Base-by-base conservation (phyloP, 1,284 basidiomycete species). In the Volvariella surrecta region DNA sequence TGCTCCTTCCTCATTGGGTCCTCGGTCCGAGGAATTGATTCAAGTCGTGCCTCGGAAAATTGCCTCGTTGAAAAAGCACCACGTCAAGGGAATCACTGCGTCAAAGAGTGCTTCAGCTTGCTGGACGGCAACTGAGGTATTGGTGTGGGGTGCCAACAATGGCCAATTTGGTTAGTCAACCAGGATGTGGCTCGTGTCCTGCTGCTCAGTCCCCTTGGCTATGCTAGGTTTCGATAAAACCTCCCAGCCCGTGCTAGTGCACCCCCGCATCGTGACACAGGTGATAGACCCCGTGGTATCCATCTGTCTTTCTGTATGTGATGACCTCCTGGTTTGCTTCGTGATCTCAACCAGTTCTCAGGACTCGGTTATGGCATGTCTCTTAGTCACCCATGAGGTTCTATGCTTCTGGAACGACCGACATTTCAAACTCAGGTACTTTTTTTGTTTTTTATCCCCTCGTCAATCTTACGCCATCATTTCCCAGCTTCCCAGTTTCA, bases 141-240 rank as follows among this genome's bases (percentile, higher is more conserved):
- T 80, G 64, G 96, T 94, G 0, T 99, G 94, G 94, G 96, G 95
- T 0, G 92, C 88, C 18, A 97, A 98, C 61, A 76, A 75, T 24
- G 96, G 96, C 0, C 96, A 99, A 59, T 72, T 99, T 2, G 94
- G 94, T 79, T 43, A 24, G 67, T 53, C 17, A 37, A 3, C n/a
- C 4, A 17, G n/a, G 13, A 18, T 6, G 24, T 21, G 32, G n/a
- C 11, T 20, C 35, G 37, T 40, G 0, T n/a, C 18, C 21, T 15
- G n/a, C n/a, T 18, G 30, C 35, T 41, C 30, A 20, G 39, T 4
- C 21, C 38, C 19, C 39, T 42, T 21, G 18, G 16, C 21, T 32
- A 1, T 37, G 24, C 8, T 45, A 85, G 82, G 85, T 1, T 90
- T 90, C 50, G 82, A 88, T 48, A 86, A 79, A 55, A 60, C 67